Percentiles rank a stretch among this genome's conserved stretches.
Evolutionary conservation across 106 monocot genomes (phyloP).

Genomic region (Triglochin maritima): DNA sequence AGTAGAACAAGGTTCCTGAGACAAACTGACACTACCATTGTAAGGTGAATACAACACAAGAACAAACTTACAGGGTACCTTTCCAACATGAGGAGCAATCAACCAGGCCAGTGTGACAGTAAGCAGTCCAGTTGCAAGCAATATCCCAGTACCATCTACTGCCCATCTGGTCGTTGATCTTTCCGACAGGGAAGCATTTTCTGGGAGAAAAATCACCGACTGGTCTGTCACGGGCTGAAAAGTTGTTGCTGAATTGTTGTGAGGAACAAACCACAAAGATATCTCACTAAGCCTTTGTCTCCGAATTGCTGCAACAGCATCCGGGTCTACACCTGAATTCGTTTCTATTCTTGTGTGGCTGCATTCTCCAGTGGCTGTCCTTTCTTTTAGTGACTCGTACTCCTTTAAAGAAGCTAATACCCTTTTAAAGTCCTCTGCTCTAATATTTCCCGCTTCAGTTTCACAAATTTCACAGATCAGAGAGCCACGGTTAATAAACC

Average conservation of each 20-base stretch:
- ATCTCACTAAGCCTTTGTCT: slow-evolving; percentile 94
- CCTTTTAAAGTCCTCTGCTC: slow-evolving; percentile 58
- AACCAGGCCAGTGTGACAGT: slow-evolving; percentile 65
- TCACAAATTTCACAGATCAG: slow-evolving; percentile 93
- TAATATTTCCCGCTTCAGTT: slow-evolving; percentile 50
- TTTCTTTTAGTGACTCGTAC: slow-evolving; percentile 60
- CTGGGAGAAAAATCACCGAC: slow-evolving; percentile 14
- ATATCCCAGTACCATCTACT: slow-evolving; percentile 53
- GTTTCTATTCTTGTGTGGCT: slow-evolving; percentile 16
- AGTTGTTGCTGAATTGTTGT: slow-evolving; percentile 25
- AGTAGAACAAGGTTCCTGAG: too few relatives aligned
- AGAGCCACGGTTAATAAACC: slow-evolving; percentile 94
- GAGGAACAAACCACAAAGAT: slow-evolving; percentile 81
- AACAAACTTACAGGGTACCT: slow-evolving; percentile 34
- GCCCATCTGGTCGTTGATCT: slow-evolving; percentile 37
- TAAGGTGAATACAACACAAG: background rate
- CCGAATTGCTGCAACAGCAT: slow-evolving; percentile 69
- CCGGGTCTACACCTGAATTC: slow-evolving; percentile 58
- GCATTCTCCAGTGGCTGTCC: slow-evolving; percentile 42
- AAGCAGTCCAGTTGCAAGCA: slow-evolving; percentile 67
- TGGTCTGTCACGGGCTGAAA: slow-evolving; percentile 42
- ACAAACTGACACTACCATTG: too few relatives aligned
- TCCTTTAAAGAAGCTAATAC: slow-evolving; percentile 59
- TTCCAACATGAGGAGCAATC: slow-evolving; percentile 79
- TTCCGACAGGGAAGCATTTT: slow-evolving; percentile 31